Evolutionary conservation across 805 yeast species (phyloP), one percentile per base, ranked within the genome.

Genomic region (Ogataea nonfermentans): DNA sequence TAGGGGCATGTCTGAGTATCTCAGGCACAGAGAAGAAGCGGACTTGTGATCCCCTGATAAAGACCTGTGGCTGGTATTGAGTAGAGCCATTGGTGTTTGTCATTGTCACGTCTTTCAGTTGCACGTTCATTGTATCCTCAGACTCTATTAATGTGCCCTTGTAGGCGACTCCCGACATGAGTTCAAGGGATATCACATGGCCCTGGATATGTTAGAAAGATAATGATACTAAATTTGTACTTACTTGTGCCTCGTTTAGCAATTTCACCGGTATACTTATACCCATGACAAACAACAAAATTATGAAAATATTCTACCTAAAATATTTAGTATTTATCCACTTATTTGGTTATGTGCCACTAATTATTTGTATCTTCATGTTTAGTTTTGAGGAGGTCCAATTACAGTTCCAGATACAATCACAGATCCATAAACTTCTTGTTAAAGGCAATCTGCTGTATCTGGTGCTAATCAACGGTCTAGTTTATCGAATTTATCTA

Each of bases 51-150:
- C 99, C 99, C 53, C 99, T 76, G 3, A 91, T 79, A 59, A 87
- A 90, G 3, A 89, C 95, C 52, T 84, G 87, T 47, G 84, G 88
- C 71, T 87, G 73, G 49, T 82, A 84, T 2, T 83, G 70, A 3
- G 84, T 83, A 32, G 72, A 70, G 4, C 96, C 96, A 37, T 87
- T 84, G 30, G 80, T 67, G 19, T 79, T 76, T 0, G 96, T 90
- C 33, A 84, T 79, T 1, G 84, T 77, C 28, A 84, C 95, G 57
- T 91, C 95, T 47, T 77, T 69, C 35, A 91, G 63, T 45, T 90
- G 95, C 17, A 91, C 78, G 59, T 91, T 91, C 98, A 91, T 93
- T 61, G 84, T 90, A 55, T 91, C 98, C 64, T 91, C 96, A 32
- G 72, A 81, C 55, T 84, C 96, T 3, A 83, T 59, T 32, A 91